Evolutionary conservation across 441 rosid genomes (phyloP).

Genomic region (Gossypium davidsonii): DNA sequence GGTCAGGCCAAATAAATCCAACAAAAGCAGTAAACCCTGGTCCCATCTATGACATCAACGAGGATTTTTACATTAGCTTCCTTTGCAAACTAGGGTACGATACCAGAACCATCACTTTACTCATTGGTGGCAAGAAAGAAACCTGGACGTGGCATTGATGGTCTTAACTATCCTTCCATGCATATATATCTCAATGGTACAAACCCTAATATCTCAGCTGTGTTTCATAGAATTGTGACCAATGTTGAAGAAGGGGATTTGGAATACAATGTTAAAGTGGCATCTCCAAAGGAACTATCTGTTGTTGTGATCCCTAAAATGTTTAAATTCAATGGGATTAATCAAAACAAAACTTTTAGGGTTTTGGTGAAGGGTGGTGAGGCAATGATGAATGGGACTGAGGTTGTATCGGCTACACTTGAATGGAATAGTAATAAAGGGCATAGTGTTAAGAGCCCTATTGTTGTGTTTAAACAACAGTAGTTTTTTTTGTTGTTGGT

Average conservation of each 20-base stretch:
- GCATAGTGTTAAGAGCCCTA: slow-evolving; percentile 54
- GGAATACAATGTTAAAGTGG: slow-evolving; percentile 35
- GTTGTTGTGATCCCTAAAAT: slow-evolving; percentile 34
- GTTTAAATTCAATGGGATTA: not conserved
- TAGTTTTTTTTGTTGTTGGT: not conserved
- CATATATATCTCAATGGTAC: slow-evolving; percentile 27
- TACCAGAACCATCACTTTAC: slow-evolving; percentile 35
- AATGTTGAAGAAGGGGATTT: slow-evolving; percentile 33
- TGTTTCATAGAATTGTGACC: slow-evolving; percentile 46
- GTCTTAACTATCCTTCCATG: slow-evolving; percentile 62
- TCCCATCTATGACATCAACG: slow-evolving; percentile 39
- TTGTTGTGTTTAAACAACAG: slow-evolving; percentile 31
- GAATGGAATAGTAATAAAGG: slow-evolving; percentile 50
- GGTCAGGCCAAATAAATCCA: slow-evolving; percentile 64
- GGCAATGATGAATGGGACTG: not conserved
- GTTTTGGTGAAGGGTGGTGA: not conserved
- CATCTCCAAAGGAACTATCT: slow-evolving; percentile 32
- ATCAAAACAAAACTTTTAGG: not conserved
- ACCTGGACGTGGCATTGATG: slow-evolving; percentile 43
- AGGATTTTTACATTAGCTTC: slow-evolving; percentile 35
- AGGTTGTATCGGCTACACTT: slow-evolving; percentile 34
- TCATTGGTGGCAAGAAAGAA: slow-evolving; percentile 39
- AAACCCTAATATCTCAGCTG: slow-evolving; percentile 24
- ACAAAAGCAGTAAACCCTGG: slow-evolving; percentile 45
- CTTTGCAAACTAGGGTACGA: slow-evolving; percentile 59